Percentiles rank a stretch among this genome's conserved stretches.
These are phyloP conservation scores for Aspergillus persii DNA, from an alignment of 2,329 filamentous ascomycete species.

Conservation along the genomic window DNA sequence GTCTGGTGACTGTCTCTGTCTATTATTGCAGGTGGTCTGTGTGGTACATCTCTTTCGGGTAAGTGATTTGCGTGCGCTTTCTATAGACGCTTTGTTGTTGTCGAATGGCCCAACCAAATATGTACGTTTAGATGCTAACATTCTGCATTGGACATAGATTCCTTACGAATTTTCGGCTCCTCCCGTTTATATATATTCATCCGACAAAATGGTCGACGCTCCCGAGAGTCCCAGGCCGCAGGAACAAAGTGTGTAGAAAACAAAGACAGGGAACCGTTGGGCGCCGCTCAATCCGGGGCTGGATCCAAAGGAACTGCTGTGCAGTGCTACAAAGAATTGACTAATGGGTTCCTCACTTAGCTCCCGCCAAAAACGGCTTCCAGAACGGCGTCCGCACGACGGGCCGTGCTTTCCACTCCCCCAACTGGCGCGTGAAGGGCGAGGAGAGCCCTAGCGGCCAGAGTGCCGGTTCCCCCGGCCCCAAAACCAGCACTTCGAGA, in stretches of 20 bases:
- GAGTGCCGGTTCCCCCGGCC: conserved; percentile 26
- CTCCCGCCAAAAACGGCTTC: conserved; percentile 30
- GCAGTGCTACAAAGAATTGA: conserved; percentile 1
- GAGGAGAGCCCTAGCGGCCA: conserved; percentile 34
- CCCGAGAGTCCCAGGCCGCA: conserved; percentile 27
- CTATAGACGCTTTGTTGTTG: background rate
- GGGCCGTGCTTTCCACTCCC: conserved; percentile 39
- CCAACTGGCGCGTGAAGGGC: conserved; percentile 43
- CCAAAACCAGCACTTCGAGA: conserved; percentile 29
- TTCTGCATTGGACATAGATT: background rate
- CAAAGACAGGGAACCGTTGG: conserved; percentile 5
- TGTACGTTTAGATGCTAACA: conserved; percentile 9
- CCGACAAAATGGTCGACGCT: conserved; percentile 30
- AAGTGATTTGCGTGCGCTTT: background rate
- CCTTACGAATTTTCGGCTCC: background rate
- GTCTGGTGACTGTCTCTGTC: background rate
- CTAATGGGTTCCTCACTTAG: conserved; percentile 24
- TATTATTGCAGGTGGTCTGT: background rate
- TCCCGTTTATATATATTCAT: background rate
- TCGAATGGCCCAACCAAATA: conserved; percentile 13
- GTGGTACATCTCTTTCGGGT: background rate
- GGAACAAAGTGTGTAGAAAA: conserved; percentile 34
- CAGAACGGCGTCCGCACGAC: conserved; percentile 35
- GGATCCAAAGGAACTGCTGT: conserved; percentile 7
- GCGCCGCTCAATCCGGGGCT: conserved; percentile 17